These are phyloP conservation scores for Parietaria judaica DNA, from an alignment of 306 rosid species.

Conservation along the genomic window DNA sequence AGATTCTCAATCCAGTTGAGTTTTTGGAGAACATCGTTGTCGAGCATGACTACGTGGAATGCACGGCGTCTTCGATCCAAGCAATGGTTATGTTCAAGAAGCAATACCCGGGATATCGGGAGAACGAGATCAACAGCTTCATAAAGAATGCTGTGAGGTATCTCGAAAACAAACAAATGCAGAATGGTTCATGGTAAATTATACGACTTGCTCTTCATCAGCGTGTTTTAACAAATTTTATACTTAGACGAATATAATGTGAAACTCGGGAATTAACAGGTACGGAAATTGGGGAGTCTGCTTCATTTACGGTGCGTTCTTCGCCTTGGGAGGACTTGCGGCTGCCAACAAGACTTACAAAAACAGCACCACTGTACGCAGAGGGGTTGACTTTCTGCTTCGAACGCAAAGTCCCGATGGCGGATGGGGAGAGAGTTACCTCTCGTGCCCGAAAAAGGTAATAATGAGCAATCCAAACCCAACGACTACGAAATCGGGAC, in stretches of 20 bases:
- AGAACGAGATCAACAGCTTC: background rate
- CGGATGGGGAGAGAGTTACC: conserved; percentile 9
- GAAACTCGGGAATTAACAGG: background rate
- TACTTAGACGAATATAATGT: background rate
- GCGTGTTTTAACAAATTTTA: background rate
- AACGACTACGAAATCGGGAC: no score
- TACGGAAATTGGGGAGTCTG: conserved; percentile 8
- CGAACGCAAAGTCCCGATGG: background rate
- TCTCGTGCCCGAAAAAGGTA: conserved; percentile 5
- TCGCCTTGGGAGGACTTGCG: conserved; percentile 5
- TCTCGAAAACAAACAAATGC: background rate
- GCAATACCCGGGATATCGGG: background rate
- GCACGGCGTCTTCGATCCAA: conserved; percentile 1
- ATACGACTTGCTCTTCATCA: background rate
- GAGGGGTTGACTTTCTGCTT: background rate
- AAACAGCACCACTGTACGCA: background rate
- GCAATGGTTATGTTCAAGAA: background rate
- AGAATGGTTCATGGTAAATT: background rate
- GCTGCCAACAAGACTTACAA: conserved; percentile 2
- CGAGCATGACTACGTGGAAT: conserved; percentile 1
- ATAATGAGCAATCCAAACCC: background rate
- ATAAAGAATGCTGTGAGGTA: background rate
- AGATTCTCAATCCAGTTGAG: conserved; percentile 2
- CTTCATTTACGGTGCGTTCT: background rate
- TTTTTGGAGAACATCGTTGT: conserved; percentile 4